These are phyloP conservation scores for Sporothrix humicola DNA, from an alignment of 2,329 filamentous ascomycete species.

Conservation along the genomic window DNA sequence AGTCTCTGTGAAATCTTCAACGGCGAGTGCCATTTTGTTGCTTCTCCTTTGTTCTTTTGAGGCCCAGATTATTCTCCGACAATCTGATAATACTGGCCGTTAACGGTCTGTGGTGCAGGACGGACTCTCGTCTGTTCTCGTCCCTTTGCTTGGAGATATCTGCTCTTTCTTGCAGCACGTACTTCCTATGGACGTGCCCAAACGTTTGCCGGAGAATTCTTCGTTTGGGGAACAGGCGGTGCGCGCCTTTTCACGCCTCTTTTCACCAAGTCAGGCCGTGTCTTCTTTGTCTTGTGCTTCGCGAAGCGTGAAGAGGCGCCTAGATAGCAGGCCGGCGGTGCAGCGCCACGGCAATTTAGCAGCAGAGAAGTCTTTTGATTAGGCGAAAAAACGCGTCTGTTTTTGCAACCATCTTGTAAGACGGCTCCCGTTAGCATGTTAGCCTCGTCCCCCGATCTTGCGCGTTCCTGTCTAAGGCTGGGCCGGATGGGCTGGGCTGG, in stretches of 20 bases:
- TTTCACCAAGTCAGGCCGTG: not conserved
- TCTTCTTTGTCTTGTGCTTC: not conserved
- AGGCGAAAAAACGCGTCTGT: not conserved
- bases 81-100: not conserved
- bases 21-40: not conserved
- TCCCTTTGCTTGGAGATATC: not conserved
- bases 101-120: not conserved
- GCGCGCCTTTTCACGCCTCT: not conserved
- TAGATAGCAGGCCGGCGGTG: not conserved
- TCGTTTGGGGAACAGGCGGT: not conserved
- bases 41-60: not conserved
- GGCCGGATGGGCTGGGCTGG: constrained; percentile 5
- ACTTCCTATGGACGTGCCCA: not conserved
- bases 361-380: not conserved
- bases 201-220: not conserved
- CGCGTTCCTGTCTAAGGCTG: constrained; percentile 13
- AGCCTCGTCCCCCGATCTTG: constrained; percentile 1
- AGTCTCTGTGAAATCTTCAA: not conserved
- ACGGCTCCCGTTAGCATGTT: not conserved
- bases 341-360: constrained; percentile 8
- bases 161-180: not conserved
- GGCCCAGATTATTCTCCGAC: not conserved
- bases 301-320: not conserved
- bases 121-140: constrained; percentile 24
- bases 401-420: not conserved